These are phyloP conservation scores for Hymenoscyphus albidus DNA, from an alignment of 2,329 filamentous ascomycete species.

Conservation along the genomic window DNA sequence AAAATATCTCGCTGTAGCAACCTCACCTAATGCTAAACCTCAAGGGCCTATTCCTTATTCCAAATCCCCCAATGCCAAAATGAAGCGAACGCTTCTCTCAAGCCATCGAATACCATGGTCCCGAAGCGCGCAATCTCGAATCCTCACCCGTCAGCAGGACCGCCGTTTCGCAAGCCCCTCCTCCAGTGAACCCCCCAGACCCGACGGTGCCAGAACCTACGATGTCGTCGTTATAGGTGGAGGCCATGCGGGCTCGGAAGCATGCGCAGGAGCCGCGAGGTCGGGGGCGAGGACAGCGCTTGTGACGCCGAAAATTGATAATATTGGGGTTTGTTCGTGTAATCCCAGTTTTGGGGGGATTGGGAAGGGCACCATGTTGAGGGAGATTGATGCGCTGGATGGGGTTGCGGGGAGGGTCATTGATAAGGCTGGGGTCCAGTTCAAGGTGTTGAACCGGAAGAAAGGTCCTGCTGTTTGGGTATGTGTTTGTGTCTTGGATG, in stretches of 20 bases:
- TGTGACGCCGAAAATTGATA: conserved; percentile 81
- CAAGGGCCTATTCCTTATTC: background rate
- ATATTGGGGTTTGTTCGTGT: conserved; percentile 92
- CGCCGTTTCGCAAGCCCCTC: conserved; percentile 26
- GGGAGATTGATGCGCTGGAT: conserved; percentile 92
- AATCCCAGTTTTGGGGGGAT: conserved; percentile 98
- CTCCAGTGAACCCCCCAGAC: background rate
- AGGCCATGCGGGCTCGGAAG: conserved; percentile 92
- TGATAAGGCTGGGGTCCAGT: conserved; percentile 93
- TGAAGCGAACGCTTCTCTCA: conserved; percentile 23
- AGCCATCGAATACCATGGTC: conserved; percentile 12
- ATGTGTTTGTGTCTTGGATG: conserved; percentile 4
- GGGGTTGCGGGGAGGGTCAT: conserved; percentile 84
- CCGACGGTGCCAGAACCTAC: conserved; percentile 43
- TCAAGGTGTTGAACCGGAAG: conserved; percentile 78
- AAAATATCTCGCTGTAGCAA: background rate
- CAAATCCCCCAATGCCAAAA: conserved; percentile 25
- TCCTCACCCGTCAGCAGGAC: conserved; percentile 13
- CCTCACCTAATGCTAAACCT: background rate
- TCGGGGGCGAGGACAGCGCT: conserved; percentile 85
- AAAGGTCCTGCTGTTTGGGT: conserved; percentile 94
- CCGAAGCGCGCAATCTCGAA: conserved; percentile 10
- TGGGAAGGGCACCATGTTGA: conserved; percentile 92
- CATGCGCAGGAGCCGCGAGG: conserved; percentile 84
- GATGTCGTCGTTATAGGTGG: conserved; percentile 96